Evolutionary conservation across 148 eudicot genomes (phyloP).

Genomic region (Chenopodium quinoa): DNA sequence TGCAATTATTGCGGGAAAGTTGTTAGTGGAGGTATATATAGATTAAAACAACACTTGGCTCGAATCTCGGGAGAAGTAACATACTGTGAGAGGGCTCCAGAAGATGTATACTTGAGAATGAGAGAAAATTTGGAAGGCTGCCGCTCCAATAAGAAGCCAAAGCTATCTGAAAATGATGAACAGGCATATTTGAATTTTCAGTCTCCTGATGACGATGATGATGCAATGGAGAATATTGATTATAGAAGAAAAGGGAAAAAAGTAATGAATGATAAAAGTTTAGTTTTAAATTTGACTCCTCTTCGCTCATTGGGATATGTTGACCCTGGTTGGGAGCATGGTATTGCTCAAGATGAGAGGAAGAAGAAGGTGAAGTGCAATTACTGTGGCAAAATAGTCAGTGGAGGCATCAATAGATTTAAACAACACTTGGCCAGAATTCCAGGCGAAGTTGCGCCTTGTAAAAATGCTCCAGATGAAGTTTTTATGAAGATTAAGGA

Average conservation of each 20-base stretch:
- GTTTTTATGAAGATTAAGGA: constrained; percentile 86
- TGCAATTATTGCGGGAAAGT: constrained; percentile 95
- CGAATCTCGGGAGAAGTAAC: constrained; percentile 94
- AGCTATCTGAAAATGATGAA: constrained; percentile 63
- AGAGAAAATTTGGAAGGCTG: constrained; percentile 74
- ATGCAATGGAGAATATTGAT: constrained; percentile 41
- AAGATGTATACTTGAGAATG: constrained; percentile 82
- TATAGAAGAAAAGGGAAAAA: constrained; percentile 73
- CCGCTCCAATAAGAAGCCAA: constrained; percentile 69
- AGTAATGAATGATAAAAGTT: constrained; percentile 52
- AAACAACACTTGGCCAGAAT: constrained; percentile 95
- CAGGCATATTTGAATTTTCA: constrained; percentile 58
- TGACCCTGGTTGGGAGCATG: constrained; percentile 99
- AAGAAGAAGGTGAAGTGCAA: constrained; percentile 97
- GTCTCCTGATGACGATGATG: constrained; percentile 56
- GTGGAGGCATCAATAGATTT: constrained; percentile 92
- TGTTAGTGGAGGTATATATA: constrained; percentile 94
- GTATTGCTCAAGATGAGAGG: constrained; percentile 91
- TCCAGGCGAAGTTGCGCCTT: constrained; percentile 97
- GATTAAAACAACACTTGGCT: constrained; percentile 93
- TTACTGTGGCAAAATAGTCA: constrained; percentile 88
- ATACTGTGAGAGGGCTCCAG: constrained; percentile 88
- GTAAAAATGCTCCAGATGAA: constrained; percentile 91
- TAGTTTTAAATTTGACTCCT: constrained; percentile 65
- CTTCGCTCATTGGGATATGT: constrained; percentile 90